A percentile compares a stretch with the other conserved stretches of the same genome.
Conservation (phyloP, 2,329 filamentous ascomycete species). For the Pyrenochaeta sp. region DNA sequence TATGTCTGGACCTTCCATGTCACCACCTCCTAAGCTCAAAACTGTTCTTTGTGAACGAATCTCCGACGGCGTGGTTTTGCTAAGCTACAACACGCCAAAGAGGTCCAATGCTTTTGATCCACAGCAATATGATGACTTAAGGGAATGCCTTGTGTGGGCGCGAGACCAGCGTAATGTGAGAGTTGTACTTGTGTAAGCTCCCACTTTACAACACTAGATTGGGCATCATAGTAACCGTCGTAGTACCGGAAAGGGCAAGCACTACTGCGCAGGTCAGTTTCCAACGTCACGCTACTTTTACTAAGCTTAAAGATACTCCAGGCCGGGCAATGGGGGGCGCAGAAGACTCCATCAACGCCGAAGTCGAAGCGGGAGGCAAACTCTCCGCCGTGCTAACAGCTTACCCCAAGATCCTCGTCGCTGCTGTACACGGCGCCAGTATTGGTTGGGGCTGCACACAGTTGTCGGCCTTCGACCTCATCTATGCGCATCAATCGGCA, state of each 20-base stretch:
- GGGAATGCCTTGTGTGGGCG: constrained; percentile 26
- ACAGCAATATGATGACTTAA: constrained; percentile 21
- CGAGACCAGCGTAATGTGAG: constrained; percentile 20
- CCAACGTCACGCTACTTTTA: background rate
- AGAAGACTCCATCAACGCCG: constrained; percentile 23
- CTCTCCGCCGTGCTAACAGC: constrained; percentile 15
- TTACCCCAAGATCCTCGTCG: constrained; percentile 29
- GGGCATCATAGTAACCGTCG: background rate
- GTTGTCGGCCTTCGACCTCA: constrained; percentile 25
- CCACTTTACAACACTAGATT: background rate
- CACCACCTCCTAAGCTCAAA: constrained; percentile 15
- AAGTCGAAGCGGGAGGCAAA: constrained; percentile 22
- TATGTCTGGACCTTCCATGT: constrained; percentile 6
- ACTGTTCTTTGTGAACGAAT: constrained; percentile 22
- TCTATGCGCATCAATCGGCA: constrained; percentile 24
- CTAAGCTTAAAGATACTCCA: background rate
- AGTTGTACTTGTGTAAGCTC: constrained; percentile 21
- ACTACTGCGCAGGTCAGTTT: constrained; percentile 21
- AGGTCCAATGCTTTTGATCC: constrained; percentile 26
- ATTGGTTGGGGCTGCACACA: constrained; percentile 33
- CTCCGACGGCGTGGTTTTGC: constrained; percentile 16
- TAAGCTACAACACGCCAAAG: constrained; percentile 28
- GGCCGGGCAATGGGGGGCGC: constrained; percentile 23
- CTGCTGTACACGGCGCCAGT: constrained; percentile 28
- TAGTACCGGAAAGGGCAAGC: constrained; percentile 24